These are phyloP conservation scores for Aspergillus jensenii DNA, from an alignment of 2,329 filamentous ascomycete genomes.

Conservation along the genomic window DNA sequence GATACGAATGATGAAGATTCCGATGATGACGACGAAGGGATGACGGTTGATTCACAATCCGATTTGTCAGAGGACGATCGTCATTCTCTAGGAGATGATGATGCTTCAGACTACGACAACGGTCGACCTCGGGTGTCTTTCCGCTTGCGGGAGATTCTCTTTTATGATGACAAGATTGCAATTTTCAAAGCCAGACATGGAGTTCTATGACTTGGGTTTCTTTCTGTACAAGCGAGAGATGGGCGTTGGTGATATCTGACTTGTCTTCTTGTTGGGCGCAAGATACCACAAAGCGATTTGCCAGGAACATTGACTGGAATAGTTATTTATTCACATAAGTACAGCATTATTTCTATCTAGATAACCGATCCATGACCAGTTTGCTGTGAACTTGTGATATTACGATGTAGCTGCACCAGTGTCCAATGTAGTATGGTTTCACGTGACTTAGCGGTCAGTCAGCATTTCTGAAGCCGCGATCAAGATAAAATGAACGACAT, in stretches of 20 bases:
- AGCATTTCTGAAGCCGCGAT: conserved; percentile 17
- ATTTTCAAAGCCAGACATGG: conserved; percentile 76
- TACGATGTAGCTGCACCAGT: neutral
- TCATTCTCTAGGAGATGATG: conserved; percentile 43
- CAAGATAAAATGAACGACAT: conserved; percentile 7
- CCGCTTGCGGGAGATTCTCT: conserved; percentile 73
- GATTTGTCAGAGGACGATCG: conserved; percentile 26
- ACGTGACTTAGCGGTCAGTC: conserved; percentile 18
- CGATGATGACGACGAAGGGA: conserved; percentile 37
- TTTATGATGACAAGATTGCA: conserved; percentile 79
- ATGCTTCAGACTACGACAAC: conserved; percentile 44
- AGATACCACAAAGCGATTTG: conserved; percentile 19
- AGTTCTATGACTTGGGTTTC: conserved; percentile 33
- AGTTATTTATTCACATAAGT: neutral
- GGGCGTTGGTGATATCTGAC: conserved; percentile 8
- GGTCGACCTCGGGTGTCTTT: conserved; percentile 48
- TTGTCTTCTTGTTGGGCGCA: conserved; percentile 6
- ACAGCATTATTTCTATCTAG: neutral
- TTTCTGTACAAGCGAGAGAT: neutral
- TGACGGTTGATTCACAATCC: conserved; percentile 22
- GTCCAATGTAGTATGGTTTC: neutral
- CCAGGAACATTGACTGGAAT: neutral
- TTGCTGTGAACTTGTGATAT: neutral
- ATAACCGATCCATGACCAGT: neutral
- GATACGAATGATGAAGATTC: conserved; percentile 48